Percentiles rank a stretch among this genome's conserved stretches.
Conservation (phyloP, 2,329 filamentous ascomycete genomes). For the Fragosphaeria purpurea region DNA sequence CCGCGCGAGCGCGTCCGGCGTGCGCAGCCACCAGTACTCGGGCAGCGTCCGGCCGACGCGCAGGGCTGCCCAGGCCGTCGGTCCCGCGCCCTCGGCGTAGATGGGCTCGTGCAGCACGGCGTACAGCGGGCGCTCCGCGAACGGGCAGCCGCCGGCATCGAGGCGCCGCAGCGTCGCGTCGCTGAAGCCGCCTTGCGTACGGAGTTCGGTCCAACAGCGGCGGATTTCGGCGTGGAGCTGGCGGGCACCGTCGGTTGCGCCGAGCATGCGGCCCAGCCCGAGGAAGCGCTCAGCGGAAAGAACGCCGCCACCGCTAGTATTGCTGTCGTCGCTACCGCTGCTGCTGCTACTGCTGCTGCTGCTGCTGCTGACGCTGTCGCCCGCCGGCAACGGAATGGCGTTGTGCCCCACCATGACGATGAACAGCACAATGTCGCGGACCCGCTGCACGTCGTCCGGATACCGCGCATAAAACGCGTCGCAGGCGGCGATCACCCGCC, state of each 20-base stretch:
- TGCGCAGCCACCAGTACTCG: constrained; percentile 11
- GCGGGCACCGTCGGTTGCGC: constrained; percentile 5
- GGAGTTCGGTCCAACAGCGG: neutral
- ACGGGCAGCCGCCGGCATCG: constrained; percentile 9
- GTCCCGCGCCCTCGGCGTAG: constrained; percentile 7
- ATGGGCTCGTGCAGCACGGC: constrained; percentile 15
- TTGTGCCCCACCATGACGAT: neutral
- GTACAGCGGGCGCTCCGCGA: constrained; percentile 16
- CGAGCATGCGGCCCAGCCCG: constrained; percentile 13
- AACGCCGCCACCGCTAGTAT: neutral
- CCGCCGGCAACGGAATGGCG: neutral
- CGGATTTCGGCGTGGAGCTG: constrained; percentile 1
- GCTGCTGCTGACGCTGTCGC: too few species aligned
- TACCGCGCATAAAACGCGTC: constrained; percentile 55
- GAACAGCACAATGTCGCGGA: constrained; percentile 1
- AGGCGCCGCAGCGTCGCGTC: neutral
- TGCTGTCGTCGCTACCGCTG: too few species aligned
- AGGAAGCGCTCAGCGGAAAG: constrained; percentile 11
- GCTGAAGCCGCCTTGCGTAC: neutral
- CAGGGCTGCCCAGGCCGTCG: constrained; percentile 12
- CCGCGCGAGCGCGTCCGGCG: neutral
- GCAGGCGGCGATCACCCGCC: constrained; percentile 49
- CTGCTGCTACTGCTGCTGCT: too few species aligned
- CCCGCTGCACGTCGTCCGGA: constrained; percentile 45
- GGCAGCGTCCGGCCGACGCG: neutral